Evolutionary conservation across 768 basidiomycete genomes (phyloP), one percentile per base, ranked within the genome.

Genomic region (Paxillus involutus): DNA sequence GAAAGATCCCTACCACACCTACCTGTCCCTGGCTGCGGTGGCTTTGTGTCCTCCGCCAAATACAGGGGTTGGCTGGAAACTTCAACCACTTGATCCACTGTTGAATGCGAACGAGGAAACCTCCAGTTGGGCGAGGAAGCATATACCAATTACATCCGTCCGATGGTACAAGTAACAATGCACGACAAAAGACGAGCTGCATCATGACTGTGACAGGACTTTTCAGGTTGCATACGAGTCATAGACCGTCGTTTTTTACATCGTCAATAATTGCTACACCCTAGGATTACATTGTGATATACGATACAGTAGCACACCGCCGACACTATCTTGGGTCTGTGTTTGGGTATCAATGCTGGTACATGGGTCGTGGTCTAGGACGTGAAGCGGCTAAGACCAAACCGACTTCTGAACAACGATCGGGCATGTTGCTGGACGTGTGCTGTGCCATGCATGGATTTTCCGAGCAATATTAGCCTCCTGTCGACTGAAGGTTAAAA

Each of bases 1-100:
- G 32, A 21, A 63, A 89, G 96, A 99, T 74, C 94, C 96, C 0
- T 96, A 93, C 64, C 96, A 99, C 63, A 97, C 95, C 0, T 98
- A 98, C 68, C 76, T 98, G 30, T 84, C 91, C 2, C 73, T 97
- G 35, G 94, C 96, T 0, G 87, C 91, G 0, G 63, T 95, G 17
- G 77, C 91, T 2, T 78, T 95, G 63, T 83, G 80, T 68, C 75
- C 82, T 32, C 79, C 80, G n/a, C 59, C 35, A 64, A 36, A 57
- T 44, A 35, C 63, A 4, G 48, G 62, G 30, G 68, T 70, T 11
- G 73, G 81, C 24, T 89, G 88, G 86, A 71, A 65, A 30, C 76
- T 95, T 11, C 75, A 77, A 26, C 67, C 73, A 1, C 67, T 95
- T 19, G 84, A 95, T 60, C 82, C 87, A 0, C 62, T 87, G 42